These are phyloP conservation scores for Thinopyrum elongatum DNA, from an alignment of 176 grass and related monocot genomes.

Conservation along the genomic window DNA sequence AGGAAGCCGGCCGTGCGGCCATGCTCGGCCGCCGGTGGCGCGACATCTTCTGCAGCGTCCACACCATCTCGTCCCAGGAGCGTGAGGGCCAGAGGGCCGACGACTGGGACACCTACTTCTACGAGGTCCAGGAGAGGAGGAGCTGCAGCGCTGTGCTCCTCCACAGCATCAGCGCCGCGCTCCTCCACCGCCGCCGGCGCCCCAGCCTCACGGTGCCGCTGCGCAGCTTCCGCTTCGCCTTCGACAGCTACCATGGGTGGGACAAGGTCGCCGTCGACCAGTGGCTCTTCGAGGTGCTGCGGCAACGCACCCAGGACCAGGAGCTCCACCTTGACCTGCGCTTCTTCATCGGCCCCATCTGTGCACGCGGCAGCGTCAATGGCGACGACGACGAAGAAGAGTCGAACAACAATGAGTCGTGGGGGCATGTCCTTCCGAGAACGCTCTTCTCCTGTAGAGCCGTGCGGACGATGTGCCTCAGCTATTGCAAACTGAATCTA, in stretches of 20 bases:
- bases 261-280: background rate
- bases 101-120: background rate
- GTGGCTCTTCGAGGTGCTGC: background rate
- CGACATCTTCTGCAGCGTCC: background rate
- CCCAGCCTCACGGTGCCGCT: background rate
- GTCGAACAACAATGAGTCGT: background rate
- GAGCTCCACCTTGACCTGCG: constrained; percentile 11
- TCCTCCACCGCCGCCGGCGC: background rate
- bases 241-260: background rate
- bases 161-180: background rate
- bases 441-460: background rate
- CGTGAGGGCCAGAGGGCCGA: background rate
- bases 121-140: background rate
- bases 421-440: background rate
- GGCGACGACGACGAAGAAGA: background rate
- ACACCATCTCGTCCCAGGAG: constrained; percentile 8
- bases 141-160: background rate
- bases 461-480: background rate
- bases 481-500: background rate
- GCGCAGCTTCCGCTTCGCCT: background rate
- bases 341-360: background rate
- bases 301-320: background rate
- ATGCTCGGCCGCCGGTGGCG: background rate
- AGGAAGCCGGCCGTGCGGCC: background rate
- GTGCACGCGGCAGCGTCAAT: accelerated